A percentile compares a stretch with the other conserved stretches of the same genome.
Evolutionary conservation across 2,329 filamentous ascomycete genomes (phyloP).

Genomic region (Penicillium expansum): DNA sequence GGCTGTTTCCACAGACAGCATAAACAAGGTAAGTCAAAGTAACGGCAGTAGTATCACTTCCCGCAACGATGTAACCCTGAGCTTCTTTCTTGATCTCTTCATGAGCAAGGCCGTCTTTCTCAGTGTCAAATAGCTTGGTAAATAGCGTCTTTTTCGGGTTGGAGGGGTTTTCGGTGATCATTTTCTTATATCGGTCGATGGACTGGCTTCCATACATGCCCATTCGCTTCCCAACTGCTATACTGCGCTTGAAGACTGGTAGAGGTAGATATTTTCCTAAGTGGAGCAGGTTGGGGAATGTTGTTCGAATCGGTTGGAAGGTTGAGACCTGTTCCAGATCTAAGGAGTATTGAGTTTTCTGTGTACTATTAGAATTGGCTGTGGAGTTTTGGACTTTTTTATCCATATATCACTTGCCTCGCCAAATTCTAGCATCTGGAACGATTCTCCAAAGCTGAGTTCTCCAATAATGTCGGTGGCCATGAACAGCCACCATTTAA

Average conservation of each 20-base stretch:
- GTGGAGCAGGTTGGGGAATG: no score
- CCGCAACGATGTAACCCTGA: conserved; percentile 49
- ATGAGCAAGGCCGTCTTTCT: conserved; percentile 26
- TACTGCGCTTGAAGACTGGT: no score
- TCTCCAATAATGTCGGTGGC: conserved; percentile 55
- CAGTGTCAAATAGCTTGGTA: conserved; percentile 28
- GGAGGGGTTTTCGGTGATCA: conserved; percentile 13
- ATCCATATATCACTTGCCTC: conserved; percentile 41
- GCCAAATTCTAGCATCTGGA: conserved; percentile 52
- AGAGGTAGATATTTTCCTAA: no score
- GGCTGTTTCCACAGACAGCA: conserved; percentile 20
- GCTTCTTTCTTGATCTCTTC: conserved; percentile 44
- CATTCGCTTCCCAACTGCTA: no score
- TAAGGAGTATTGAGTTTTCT: conserved; percentile 46
- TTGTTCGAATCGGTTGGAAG: no score
- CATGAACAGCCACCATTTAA: conserved; percentile 56
- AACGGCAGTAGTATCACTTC: conserved; percentile 53
- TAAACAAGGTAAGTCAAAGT: conserved; percentile 47
- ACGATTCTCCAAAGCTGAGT: conserved; percentile 57
- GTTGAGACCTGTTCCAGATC: no score
- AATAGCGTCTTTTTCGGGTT: conserved; percentile 28
- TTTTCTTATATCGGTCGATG: no score
- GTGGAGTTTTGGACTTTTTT: not conserved
- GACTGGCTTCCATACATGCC: no score
- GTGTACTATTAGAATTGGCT: not conserved